Evolutionary conservation across 2,329 filamentous ascomycete species (phyloP).

Genomic region (Beauveria bassiana): DNA sequence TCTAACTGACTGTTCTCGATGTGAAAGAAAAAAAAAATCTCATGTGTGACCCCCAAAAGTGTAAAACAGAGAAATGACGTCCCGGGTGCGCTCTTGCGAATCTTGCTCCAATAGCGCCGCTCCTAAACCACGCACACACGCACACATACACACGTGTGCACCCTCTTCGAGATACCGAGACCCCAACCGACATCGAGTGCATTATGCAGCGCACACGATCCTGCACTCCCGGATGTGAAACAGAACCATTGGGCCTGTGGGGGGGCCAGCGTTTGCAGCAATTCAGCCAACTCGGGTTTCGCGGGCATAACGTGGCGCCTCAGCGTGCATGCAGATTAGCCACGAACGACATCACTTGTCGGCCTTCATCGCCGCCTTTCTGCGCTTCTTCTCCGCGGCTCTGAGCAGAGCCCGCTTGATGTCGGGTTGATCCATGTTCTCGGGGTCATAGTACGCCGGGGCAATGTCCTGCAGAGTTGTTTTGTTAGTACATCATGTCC

Average conservation of each 20-base stretch:
- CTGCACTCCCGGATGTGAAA: background rate
- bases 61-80: background rate
- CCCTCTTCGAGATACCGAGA: background rate
- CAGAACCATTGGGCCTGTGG: background rate
- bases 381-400: slow-evolving; percentile 51
- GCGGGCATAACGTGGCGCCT: background rate
- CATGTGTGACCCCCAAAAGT: background rate
- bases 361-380: slow-evolving; percentile 50
- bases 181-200: background rate
- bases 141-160: background rate
- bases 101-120: background rate
- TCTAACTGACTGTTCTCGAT: background rate
- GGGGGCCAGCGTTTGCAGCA: background rate
- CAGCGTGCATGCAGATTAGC: background rate
- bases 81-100: background rate
- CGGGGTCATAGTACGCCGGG: slow-evolving; percentile 83
- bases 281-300: no score
- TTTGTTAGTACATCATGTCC: slow-evolving; percentile 47
- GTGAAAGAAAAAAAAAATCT: background rate
- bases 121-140: background rate
- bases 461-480: slow-evolving; percentile 68
- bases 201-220: background rate
- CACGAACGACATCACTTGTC: slow-evolving; percentile 25
- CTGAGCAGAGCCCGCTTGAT: slow-evolving; percentile 61
- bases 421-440: slow-evolving; percentile 76